Evolutionary conservation across 768 basidiomycete species (phyloP).

Genomic region (Lenzites betulinus): DNA sequence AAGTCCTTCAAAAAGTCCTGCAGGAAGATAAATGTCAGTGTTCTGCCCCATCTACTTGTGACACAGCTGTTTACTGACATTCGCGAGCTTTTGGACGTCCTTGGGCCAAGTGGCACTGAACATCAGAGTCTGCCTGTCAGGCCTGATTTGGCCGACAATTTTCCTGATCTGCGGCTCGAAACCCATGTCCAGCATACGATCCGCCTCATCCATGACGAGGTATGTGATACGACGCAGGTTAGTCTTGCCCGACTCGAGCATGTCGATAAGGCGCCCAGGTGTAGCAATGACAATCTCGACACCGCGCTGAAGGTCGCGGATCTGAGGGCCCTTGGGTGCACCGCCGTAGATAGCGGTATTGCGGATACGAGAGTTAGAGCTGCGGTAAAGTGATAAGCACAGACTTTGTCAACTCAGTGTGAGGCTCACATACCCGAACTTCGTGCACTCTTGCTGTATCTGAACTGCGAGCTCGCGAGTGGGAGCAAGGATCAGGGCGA

Average conservation of each 20-base stretch:
- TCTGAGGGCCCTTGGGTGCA: conserved; percentile 97
- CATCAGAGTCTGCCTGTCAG: conserved; percentile 98
- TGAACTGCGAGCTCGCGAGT: conserved; percentile 99
- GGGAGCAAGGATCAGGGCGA: conserved; percentile 94
- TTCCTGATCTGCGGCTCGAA: conserved; percentile 99
- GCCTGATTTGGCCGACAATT: conserved; percentile 95
- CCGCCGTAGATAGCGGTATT: conserved; percentile 99
- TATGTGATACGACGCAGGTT: conserved; percentile 96
- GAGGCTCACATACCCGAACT: conserved; percentile 74
- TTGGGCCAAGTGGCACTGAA: conserved; percentile 99
- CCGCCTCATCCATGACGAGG: conserved; percentile 98
- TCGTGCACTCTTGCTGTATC: conserved; percentile 98
- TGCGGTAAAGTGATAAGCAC: conserved; percentile 29
- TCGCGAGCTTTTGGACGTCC: conserved; percentile 97
- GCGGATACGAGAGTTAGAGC: conserved; percentile 90
- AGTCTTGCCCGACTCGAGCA: conserved; percentile 96
- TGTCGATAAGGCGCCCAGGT: conserved; percentile 98
- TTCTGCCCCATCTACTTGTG: background rate
- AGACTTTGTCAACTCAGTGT: too few relatives aligned
- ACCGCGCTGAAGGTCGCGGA: conserved; percentile 95
- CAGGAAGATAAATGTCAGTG: conserved; percentile 7
- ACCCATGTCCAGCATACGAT: conserved; percentile 99
- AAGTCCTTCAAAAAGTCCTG: conserved; percentile 95
- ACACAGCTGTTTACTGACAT: conserved; percentile 44
- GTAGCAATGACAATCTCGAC: conserved; percentile 99